Evolutionary conservation across 2,329 filamentous ascomycete genomes (phyloP), one percentile per base, ranked within the genome.

Genomic region (Calonectria multiphialidica): DNA sequence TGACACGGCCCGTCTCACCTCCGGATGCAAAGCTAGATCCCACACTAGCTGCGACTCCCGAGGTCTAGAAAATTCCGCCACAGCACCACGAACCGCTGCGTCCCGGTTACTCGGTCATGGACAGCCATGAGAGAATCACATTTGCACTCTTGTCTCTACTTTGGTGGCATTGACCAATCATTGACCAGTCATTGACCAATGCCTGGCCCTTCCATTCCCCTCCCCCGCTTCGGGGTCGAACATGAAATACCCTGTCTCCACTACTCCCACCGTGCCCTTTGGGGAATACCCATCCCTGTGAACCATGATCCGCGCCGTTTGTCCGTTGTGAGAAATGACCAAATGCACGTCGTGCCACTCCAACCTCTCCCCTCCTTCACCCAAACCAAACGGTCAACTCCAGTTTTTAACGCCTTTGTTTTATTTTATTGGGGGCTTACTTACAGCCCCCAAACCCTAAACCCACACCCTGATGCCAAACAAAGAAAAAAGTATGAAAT

Each of bases 1-100:
- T 59, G n/a, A n/a, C 3, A 6, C n/a, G n/a, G 13, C 13, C 6
- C 33, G 18, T 50, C 47, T 50, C 47, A 9, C 23, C 28, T 30
- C 23, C 23, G 5, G n/a, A 1, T 57, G 33, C 33, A 57, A 35
- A 13, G 12, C 33, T 57, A 57, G 21, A 35, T 23, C 16, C n/a
- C 10, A n/a, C 33, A 35, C 53, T 57, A 57, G 33, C 8, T 30
- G 12, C 53, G 25, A 40, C 33, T 40, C 35, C 53, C 53, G 53
- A 59, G 53, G 53, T 59, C 53, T 59, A 28, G 53, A 59, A 59
- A 40, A 35, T 37, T 57, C 53, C 10, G 21, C n/a, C 53, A 57
- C 53, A 21, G 21, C 13, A 12, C 12, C 13, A 21, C 12, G 21
- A 12, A 1, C 33, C 21, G 18, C 13, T 30, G 18, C 16, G 12